These are phyloP conservation scores for Carallia brachiata DNA, from an alignment of 345 rosid species.

Conservation along the genomic window DNA sequence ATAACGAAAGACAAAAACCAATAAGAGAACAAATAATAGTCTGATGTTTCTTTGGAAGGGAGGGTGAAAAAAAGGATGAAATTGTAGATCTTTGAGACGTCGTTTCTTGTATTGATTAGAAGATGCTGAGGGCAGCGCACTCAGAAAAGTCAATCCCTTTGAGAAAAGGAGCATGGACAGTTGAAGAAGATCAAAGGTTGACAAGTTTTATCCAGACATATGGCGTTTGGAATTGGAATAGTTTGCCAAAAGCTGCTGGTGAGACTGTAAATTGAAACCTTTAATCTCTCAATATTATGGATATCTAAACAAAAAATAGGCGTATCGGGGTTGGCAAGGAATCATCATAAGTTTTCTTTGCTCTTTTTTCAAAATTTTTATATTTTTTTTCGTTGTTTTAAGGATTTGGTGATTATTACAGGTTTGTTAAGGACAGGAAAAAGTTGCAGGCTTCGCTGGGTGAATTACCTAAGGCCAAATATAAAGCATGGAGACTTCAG, in stretches of 20 bases:
- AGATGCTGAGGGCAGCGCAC: conserved; percentile 1
- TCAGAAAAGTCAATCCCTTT: background rate
- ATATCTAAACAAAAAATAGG: too few species aligned
- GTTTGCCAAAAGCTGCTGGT: conserved; percentile 37
- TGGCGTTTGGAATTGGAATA: conserved; percentile 36
- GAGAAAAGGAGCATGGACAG: conserved; percentile 32
- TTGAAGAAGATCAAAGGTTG: conserved; percentile 33
- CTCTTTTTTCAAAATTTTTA: background rate
- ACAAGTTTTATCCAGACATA: conserved; percentile 24
- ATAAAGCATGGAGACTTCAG: conserved; percentile 59
- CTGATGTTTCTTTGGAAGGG: background rate
- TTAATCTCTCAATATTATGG: too few species aligned
- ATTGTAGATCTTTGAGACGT: background rate
- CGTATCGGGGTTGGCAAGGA: background rate
- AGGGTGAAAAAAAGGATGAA: background rate
- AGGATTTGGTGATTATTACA: conserved; percentile 9
- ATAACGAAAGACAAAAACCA: background rate
- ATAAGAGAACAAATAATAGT: background rate
- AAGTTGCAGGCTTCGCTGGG: conserved; percentile 75
- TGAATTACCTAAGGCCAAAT: conserved; percentile 55
- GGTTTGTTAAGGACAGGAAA: conserved; percentile 58
- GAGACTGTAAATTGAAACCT: background rate
- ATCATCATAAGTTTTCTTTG: background rate
- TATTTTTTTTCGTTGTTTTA: background rate
- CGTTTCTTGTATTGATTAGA: background rate